Evolutionary conservation across 2,329 filamentous ascomycete species (phyloP), one percentile per base, ranked within the genome.

Genomic region (Cordyceps fumosorosea): DNA sequence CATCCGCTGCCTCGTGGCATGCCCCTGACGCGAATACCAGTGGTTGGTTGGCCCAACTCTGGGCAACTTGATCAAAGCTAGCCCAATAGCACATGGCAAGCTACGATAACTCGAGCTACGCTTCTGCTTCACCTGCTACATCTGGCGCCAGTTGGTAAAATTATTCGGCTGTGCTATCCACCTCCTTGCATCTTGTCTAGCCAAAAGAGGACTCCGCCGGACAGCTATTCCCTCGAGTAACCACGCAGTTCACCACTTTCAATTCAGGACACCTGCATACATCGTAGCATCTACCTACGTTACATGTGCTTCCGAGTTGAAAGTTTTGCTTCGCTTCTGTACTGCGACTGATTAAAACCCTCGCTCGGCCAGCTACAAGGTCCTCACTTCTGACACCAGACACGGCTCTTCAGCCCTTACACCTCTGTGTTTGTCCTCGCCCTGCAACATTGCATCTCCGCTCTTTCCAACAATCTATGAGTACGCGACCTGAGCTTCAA

Each of bases 111-210:
- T 52, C 18, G 5, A 59, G 56, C 34, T 29, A 59, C 22, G 22
- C 34, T 29, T 34, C 32, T 40, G 20, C n/a, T 52, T 59, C 32
- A 52, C 56, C 56, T 59, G 47, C 34, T 59, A 29, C 56, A 58
- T 58, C 8, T 44, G 47, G 47, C 24, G 11, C 22, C 34, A 32
- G 47, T 44, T 52, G 1, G 40, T 57, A 24, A 42, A 32, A 59
- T 52, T 52, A 45, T 26, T 16, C 51, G 18, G 34, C 37, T 29
- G 32, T 20, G 42, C 20, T 59, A 50, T 44, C 56, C 56, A 59
- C 56, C 34, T 59, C 37, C 47, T 45, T 59, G 56, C 56, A 59
- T 59, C 20, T 20, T 44, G 34, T 14, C 45, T 26, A 42, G 56
- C 20, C 26, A 22, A 32, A 14, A 29, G 20, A 34, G 4, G 16